A percentile compares a stretch with the other conserved stretches of the same genome.
These are phyloP conservation scores for Beauveria sp. DNA, from an alignment of 2,329 filamentous ascomycete species.

Conservation along the genomic window DNA sequence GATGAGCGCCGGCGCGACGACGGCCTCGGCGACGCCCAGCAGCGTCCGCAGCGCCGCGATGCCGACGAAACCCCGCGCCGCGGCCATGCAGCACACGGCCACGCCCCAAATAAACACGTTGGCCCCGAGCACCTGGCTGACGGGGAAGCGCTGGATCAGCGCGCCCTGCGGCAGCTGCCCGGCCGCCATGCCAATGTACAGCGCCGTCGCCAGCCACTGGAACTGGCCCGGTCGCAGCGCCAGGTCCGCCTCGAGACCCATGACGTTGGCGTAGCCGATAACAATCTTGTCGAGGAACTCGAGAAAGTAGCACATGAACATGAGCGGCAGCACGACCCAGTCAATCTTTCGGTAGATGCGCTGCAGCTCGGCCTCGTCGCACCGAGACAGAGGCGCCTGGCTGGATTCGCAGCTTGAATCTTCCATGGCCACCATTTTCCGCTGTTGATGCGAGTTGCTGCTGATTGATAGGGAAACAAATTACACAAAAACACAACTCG, in stretches of 20 bases:
- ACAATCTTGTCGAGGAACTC: constrained; percentile 23
- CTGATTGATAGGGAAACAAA: too few species aligned
- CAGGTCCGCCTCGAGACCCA: constrained; percentile 22
- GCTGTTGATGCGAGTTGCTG: background rate
- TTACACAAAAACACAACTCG: too few species aligned
- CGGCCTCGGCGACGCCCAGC: constrained; percentile 39
- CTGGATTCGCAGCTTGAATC: background rate
- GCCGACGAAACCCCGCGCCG: constrained; percentile 32
- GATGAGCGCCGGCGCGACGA: constrained; percentile 43
- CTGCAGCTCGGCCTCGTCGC: background rate
- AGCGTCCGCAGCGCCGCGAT: constrained; percentile 36
- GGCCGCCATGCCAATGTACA: constrained; percentile 24
- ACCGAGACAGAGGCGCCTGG: background rate
- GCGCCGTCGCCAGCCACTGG: constrained; percentile 24
- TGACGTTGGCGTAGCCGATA: constrained; percentile 24
- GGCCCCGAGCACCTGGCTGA: constrained; percentile 26
- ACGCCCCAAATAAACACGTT: constrained; percentile 29
- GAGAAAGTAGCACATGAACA: constrained; percentile 21
- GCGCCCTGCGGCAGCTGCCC: constrained; percentile 23
- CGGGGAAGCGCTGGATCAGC: constrained; percentile 26
- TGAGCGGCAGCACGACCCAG: constrained; percentile 19
- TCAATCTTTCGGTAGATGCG: constrained; percentile 20
- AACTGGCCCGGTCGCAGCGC: constrained; percentile 26
- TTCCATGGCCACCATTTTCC: background rate
- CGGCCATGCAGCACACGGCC: constrained; percentile 36